Evolutionary conservation across 352 stramenopile genomes (phyloP).

Genomic region (Globisporangium perplexum): DNA sequence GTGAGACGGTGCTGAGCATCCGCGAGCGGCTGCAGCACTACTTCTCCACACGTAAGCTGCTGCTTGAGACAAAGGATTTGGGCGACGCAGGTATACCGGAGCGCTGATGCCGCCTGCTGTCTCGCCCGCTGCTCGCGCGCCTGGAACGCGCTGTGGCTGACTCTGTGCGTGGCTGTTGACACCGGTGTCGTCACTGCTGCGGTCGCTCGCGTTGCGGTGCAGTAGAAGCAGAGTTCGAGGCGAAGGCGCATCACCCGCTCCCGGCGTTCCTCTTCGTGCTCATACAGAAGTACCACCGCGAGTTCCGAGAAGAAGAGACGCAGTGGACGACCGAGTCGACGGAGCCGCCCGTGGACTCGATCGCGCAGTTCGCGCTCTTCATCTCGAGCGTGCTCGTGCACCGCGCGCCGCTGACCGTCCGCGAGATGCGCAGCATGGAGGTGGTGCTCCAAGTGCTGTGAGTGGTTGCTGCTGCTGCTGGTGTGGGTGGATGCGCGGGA

Average conservation of each 20-base stretch:
- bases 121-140: not conserved
- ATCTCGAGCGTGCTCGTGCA: conserved; percentile 59
- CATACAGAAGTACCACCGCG: conserved; percentile 84
- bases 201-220: conserved; percentile 17
- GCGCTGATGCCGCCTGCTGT: conserved; percentile 9
- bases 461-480: conserved; percentile 13
- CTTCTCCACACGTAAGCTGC: conserved; percentile 17
- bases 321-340: conserved; percentile 48
- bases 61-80: conserved; percentile 37
- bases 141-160: not conserved
- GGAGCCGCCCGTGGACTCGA: conserved; percentile 72
- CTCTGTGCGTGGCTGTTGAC: conserved; percentile 5
- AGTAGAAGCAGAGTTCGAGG: conserved; percentile 86
- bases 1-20: conserved; percentile 43
- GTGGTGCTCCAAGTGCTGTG: conserved; percentile 83
- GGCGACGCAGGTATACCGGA: conserved; percentile 43
- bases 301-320: conserved; percentile 44
- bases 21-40: conserved; percentile 37
- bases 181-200: not conserved
- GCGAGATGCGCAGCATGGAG: conserved; percentile 64
- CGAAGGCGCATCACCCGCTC: conserved; percentile 73
- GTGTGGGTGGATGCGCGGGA: too few relatives aligned
- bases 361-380: conserved; percentile 76
- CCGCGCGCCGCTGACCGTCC: conserved; percentile 40
- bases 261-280: conserved; percentile 65